phyloP scores from a whole-genome alignment of 192 early-diverging fungal genomes.

The Jimgerdemannia lactiflua region DNA sequence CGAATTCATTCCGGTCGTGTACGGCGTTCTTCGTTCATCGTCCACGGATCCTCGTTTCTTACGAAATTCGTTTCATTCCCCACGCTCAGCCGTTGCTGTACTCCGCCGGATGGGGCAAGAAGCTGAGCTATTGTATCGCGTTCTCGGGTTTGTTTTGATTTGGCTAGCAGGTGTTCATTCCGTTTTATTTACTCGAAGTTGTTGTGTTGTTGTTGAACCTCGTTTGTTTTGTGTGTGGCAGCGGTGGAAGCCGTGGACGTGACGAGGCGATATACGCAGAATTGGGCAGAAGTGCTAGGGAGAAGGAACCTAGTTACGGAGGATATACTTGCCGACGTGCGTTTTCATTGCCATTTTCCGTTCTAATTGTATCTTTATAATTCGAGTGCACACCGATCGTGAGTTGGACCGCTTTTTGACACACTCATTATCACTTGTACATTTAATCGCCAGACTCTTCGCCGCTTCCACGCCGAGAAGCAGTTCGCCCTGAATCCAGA shows the following conservation, averaged over 20 bases:
- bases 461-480: neutral
- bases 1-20: too few relatives aligned
- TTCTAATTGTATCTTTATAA: too few relatives aligned
- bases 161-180: too few relatives aligned
- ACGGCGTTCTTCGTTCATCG: too few relatives aligned
- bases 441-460: neutral
- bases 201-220: too few relatives aligned
- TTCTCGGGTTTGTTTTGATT: slow-evolving; percentile 30
- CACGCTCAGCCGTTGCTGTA: slow-evolving; percentile 43
- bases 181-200: too few relatives aligned
- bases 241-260: slow-evolving; percentile 45
- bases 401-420: too few relatives aligned
- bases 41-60: too few relatives aligned
- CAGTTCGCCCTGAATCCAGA: neutral
- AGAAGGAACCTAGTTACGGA: slow-evolving; percentile 31
- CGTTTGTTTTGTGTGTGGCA: slow-evolving; percentile 1
- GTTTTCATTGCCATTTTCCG: too few relatives aligned
- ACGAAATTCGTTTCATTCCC: neutral
- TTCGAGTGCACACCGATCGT: too few relatives aligned
- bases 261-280: slow-evolving; percentile 41
- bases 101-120: slow-evolving; percentile 50
- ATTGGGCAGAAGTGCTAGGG: slow-evolving; percentile 25
- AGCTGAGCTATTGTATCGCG: slow-evolving; percentile 42
- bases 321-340: slow-evolving; percentile 25
- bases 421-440: too few relatives aligned